A percentile compares a stretch with the other conserved stretches of the same genome.
These are phyloP conservation scores for Helicostylum pulchrum DNA, from an alignment of 192 early-diverging fungal species.

Conservation along the genomic window DNA sequence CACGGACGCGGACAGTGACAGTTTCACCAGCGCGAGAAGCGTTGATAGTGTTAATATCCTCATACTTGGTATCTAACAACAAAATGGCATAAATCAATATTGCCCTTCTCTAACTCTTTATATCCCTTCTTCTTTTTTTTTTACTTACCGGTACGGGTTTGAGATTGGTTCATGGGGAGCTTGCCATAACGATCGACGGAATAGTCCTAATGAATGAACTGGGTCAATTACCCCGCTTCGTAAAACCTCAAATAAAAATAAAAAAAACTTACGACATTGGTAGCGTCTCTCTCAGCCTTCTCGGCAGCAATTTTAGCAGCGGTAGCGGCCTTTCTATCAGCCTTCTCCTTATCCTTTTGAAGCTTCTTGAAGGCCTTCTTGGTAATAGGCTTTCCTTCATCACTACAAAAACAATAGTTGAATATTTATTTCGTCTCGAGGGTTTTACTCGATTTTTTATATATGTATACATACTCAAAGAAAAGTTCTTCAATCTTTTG, in stretches of 20 bases:
- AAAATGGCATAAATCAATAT: neutral
- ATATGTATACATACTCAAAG: conserved; percentile 34
- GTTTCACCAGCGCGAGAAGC: conserved; percentile 64
- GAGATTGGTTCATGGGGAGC: conserved; percentile 81
- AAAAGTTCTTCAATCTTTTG: conserved; percentile 48
- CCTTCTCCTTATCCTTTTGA: conserved; percentile 88
- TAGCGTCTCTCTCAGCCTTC: conserved; percentile 62
- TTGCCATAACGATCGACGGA: conserved; percentile 86
- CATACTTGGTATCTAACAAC: conserved; percentile 54
- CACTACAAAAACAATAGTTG: conserved; percentile 31
- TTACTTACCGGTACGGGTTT: conserved; percentile 62
- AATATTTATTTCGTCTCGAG: neutral
- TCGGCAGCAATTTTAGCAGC: conserved; percentile 69
- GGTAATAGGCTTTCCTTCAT: conserved; percentile 87
- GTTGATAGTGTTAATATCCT: conserved; percentile 62
- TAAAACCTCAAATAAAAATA: neutral
- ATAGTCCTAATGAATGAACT: conserved; percentile 57
- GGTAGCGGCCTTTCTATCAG: conserved; percentile 59
- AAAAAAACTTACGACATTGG: conserved; percentile 37
- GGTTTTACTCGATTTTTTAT: neutral
- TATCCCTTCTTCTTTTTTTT: neutral
- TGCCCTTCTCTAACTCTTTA: neutral
- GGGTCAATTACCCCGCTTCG: neutral
- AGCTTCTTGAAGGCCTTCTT: conserved; percentile 94
- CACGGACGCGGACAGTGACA: conserved; percentile 83